Evolutionary conservation across 202 grass and related monocot species (phyloP), one percentile per base, ranked within the genome.

Genomic region (Setaria viridis): DNA sequence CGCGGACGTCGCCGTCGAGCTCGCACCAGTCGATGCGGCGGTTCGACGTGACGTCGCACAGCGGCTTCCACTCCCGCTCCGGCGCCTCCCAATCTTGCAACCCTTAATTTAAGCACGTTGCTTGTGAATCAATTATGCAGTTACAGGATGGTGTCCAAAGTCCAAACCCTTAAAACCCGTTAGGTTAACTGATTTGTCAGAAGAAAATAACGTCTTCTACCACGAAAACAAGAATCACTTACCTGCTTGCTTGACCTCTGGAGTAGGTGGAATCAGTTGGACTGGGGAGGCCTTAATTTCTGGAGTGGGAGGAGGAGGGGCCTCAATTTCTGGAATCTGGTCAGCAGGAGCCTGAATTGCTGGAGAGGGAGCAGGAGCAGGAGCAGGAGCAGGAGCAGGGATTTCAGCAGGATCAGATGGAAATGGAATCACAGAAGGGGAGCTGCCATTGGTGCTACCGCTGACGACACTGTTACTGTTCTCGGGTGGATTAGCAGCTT

Each of bases 1-100:
- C 94, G 74, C 94, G 91, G 35, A 96, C 88, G 80, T 99, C 97
- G 59, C 97, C 97, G 53, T 94, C 87, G 0, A 95, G 88, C 83
- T 93, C 89, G 72, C 97, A 99, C 87, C 86, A 91, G 86, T 99
- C 94, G 67, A 92, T 92, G 80, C 94, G 90, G 14, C 62, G 80
- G 90, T 94, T 93, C 19, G 97, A 91, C 77, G 82, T 50, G 12
- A 84, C 9, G 83, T 99, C 94, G 72, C 97, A 99, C 66, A 99
- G 88, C n/a, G 88, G 97, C 74, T 87, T 94, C 89, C 80, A 89
- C 68, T 91, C 82, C 73, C 50, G 77, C 43, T 1, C 8, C 39
- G 67, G 29, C 69, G 7, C 43, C 16, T 29, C 41, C 2, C 20
- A 16, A 64, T 88, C 89, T 90, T 66, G 15, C 39, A 82, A 55